These are phyloP conservation scores for Crassisporium funariophilum DNA, from an alignment of 768 basidiomycete species.

Conservation along the genomic window DNA sequence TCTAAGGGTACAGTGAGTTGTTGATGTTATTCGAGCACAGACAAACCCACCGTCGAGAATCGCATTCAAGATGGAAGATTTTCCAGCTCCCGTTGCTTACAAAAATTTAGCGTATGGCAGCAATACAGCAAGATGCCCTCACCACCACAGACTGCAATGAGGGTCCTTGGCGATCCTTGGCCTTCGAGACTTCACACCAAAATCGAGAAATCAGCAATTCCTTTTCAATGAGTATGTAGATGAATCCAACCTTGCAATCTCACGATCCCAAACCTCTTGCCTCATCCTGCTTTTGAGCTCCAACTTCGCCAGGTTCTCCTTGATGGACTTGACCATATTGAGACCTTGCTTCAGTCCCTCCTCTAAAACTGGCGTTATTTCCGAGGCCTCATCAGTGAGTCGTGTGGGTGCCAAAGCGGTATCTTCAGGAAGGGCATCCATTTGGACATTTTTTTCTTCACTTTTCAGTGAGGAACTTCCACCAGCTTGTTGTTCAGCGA, in stretches of 20 bases:
- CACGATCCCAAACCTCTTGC: conserved; percentile 59
- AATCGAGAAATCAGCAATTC: neutral
- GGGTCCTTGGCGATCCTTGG: conserved; percentile 54
- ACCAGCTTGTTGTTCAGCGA: neutral
- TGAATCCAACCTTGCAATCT: conserved; percentile 47
- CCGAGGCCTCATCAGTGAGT: conserved; percentile 37
- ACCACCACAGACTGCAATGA: conserved; percentile 71
- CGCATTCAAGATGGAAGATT: conserved; percentile 63
- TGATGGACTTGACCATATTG: conserved; percentile 53
- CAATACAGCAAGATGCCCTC: conserved; percentile 12
- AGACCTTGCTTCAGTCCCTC: conserved; percentile 51
- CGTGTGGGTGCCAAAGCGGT: neutral
- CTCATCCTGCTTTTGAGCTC: conserved; percentile 57
- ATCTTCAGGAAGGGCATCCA: neutral
- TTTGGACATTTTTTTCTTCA: neutral
- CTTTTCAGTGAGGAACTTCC: too few species aligned
- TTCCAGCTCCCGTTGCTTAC: conserved; percentile 61
- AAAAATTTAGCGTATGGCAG: neutral
- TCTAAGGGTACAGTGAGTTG: conserved; percentile 40
- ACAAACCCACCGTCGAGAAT: conserved; percentile 59
- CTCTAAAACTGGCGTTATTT: conserved; percentile 53
- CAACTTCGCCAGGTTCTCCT: conserved; percentile 42
- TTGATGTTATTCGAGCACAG: too few species aligned
- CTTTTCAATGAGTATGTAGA: neutral
- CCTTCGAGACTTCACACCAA: conserved; percentile 40